These are phyloP conservation scores for Euphrasia arctica DNA, from an alignment of 305 asterid species.

Conservation along the genomic window DNA sequence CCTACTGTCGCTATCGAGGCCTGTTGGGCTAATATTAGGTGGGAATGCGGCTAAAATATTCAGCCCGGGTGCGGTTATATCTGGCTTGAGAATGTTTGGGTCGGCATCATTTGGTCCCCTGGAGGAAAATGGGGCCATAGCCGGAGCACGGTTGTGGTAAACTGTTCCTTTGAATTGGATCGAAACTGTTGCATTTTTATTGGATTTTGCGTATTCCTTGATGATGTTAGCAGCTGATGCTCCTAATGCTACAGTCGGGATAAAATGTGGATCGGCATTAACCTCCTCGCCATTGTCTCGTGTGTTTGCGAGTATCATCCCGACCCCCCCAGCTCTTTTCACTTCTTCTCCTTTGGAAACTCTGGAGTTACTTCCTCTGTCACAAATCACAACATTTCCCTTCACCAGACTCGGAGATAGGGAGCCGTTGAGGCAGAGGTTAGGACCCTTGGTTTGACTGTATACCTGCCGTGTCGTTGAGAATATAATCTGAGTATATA, in stretches of 20 bases:
- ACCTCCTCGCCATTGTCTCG: conserved; percentile 52
- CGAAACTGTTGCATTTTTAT: conserved; percentile 39
- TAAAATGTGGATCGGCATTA: conserved; percentile 40
- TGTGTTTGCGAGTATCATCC: conserved; percentile 49
- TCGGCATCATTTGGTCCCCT: conserved; percentile 46
- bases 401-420: neutral
- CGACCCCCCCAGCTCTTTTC: conserved; percentile 60
- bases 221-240: conserved; percentile 37
- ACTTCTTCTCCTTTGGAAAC: conserved; percentile 56
- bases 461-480: conserved; percentile 18
- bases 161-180: conserved; percentile 42
- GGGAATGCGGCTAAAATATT: too few species aligned
- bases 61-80: too few species aligned
- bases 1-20: too few species aligned
- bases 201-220: conserved; percentile 40
- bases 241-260: conserved; percentile 37
- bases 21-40: too few species aligned
- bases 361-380: conserved; percentile 46
- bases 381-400: conserved; percentile 50
- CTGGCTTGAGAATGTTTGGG: too few species aligned
- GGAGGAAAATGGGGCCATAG: conserved; percentile 68
- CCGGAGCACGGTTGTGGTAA: conserved; percentile 36
- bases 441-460: conserved; percentile 31
- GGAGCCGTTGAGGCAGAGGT: conserved; percentile 32
- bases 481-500: too few species aligned